Evolutionary conservation across 768 basidiomycete species (phyloP), one percentile per base, ranked within the genome.

Genomic region (Scleroderma citrinum): DNA sequence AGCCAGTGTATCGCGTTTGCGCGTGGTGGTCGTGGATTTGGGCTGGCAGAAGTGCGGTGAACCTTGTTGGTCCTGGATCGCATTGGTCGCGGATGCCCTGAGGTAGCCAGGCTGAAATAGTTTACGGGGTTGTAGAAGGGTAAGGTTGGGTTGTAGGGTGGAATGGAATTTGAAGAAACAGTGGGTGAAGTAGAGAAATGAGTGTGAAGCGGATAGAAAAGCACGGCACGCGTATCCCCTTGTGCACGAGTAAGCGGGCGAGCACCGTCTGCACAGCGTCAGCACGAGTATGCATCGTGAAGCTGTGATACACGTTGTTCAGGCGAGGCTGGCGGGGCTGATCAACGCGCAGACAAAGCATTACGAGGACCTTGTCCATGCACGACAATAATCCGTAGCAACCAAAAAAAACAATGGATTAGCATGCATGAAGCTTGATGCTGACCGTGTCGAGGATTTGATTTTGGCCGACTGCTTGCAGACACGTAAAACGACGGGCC

Each of bases 1-100:
- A 87, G 72, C 85, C 85, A 87, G 53, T 87, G 84, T 44, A 85
- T 65, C 49, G 81, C 73, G 49, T 61, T 61, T 62, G 59, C 29
- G 55, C 67, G 65, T 49, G 57, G 62, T 40, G 67, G 34, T 52
- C 67, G 64, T 48, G 65, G 47, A 42, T 35, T 59, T 42, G 65
- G 21, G 39, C 61, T 50, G 42, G 53, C 32, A 1, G 67, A 53
- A 12, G 60, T 57, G 32, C 61, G 60, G 29, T 62, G 67, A 13
- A 39, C 36, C 43, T 59, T 67, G 46, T 30, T 57, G 17, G 55
- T 43, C 51, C 46, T 66, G 31, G 58, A 41, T 46, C 65, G 61
- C 65, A 67, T 65, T 29, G 44, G 17, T 16, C 31, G 49, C 47
- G 54, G 48, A 32, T 42, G 26, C 20, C 38, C 35, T 35, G 45